Evolutionary conservation across 306 rosid genomes (phyloP).

Genomic region (Dryas octopetala): DNA sequence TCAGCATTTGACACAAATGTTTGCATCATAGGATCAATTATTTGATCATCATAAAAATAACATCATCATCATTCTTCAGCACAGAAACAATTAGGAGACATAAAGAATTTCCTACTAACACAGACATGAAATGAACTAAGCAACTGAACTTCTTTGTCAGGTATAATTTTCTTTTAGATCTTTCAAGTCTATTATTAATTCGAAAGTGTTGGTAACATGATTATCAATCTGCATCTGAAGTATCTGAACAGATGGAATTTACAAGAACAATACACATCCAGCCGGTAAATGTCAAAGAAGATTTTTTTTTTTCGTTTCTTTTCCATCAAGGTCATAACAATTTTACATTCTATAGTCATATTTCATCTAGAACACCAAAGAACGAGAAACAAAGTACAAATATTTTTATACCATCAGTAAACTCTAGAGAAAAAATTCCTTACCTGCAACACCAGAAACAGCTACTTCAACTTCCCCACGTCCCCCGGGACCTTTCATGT

Average conservation of each 20-base stretch:
- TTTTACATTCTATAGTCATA: not conserved
- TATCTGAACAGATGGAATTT: not conserved
- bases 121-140: not conserved
- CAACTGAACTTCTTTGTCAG: not conserved
- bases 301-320: too few species aligned
- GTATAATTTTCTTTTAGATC: not conserved
- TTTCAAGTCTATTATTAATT: not conserved
- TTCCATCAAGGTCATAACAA: not conserved
- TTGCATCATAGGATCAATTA: constrained; percentile 18
- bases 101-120: constrained; percentile 1
- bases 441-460: constrained; percentile 93
- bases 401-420: not conserved
- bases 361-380: not conserved
- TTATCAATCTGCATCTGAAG: not conserved
- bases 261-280: not conserved
- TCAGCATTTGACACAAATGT: constrained; percentile 34
- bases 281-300: not conserved
- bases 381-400: not conserved
- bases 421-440: constrained; percentile 13
- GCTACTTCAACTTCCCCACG: constrained; percentile 99
- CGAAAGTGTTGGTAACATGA: not conserved
- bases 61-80: not conserved
- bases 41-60: not conserved
- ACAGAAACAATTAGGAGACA: not conserved
- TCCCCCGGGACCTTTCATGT: constrained; percentile 99